phyloP scores from a whole-genome alignment of 1,139 yeast genomes.

The Dujonia santamariae region DNA sequence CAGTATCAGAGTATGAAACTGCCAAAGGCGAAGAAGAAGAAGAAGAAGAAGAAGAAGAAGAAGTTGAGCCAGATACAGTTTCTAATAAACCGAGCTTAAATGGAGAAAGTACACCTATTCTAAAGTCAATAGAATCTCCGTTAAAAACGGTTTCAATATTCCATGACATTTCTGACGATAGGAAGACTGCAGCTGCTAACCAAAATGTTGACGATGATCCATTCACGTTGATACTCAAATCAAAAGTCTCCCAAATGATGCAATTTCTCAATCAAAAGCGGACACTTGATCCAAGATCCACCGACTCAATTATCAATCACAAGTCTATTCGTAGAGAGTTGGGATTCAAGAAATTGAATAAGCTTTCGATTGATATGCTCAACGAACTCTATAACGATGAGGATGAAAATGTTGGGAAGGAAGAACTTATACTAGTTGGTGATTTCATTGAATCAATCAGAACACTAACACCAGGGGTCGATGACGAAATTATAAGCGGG shows the following conservation, averaged over 20 bases:
- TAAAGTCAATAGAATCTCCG: too few relatives aligned
- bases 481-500: too few relatives aligned
- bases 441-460: too few relatives aligned
- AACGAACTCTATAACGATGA: slow-evolving; percentile 3
- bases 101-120: too few relatives aligned
- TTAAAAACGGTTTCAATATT: too few relatives aligned
- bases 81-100: too few relatives aligned
- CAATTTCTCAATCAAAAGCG: background rate
- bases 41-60: too few relatives aligned
- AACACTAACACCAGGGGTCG: too few relatives aligned
- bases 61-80: too few relatives aligned
- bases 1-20: too few relatives aligned
- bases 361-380: slow-evolving; percentile 4
- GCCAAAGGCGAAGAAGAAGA: too few relatives aligned
- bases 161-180: too few relatives aligned
- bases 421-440: slow-evolving; percentile 1
- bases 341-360: slow-evolving; percentile 3
- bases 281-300: slow-evolving; percentile 3
- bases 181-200: background rate
- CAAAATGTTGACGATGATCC: background rate
- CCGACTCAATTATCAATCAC: slow-evolving; percentile 1
- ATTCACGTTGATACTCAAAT: background rate
- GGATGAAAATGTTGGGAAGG: slow-evolving; percentile 4
- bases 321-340: slow-evolving; percentile 5
- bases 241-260: background rate